Conservation (phyloP, 2,329 filamentous ascomycete genomes). For the Aspergillus pseudotamarii region DNA sequence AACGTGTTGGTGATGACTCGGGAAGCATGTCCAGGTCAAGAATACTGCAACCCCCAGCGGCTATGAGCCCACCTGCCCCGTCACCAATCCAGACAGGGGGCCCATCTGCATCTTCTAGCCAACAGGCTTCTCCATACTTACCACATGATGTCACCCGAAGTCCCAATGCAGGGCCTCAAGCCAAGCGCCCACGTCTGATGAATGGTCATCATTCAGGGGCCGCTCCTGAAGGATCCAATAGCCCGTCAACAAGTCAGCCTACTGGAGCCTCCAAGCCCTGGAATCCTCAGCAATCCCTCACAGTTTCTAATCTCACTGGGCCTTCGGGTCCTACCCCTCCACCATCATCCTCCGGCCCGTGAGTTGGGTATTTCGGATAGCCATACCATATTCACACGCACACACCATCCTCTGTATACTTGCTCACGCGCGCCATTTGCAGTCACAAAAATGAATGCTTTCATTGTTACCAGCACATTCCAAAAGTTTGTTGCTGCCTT, state of each 20-base stretch:
- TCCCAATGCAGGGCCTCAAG: constrained; percentile 25
- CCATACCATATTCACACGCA: background rate
- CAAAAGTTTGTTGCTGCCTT: background rate
- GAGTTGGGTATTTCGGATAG: background rate
- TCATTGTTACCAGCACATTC: background rate
- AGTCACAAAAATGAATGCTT: background rate
- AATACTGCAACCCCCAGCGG: constrained; percentile 19
- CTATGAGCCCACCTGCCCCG: constrained; percentile 31
- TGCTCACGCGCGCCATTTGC: background rate
- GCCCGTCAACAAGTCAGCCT: constrained; percentile 9
- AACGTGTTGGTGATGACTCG: constrained; percentile 14
- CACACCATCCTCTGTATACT: background rate
- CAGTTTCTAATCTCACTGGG: constrained; percentile 28
- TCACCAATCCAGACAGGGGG: constrained; percentile 22
- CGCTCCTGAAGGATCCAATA: constrained; percentile 4
- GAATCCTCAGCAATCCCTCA: constrained; percentile 18
- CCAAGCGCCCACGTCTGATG: constrained; percentile 42
- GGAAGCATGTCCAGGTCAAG: constrained; percentile 8
- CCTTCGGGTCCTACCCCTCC: constrained; percentile 30
- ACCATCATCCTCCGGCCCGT: constrained; percentile 16
- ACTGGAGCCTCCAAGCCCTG: constrained; percentile 14
- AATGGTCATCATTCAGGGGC: constrained; percentile 27
- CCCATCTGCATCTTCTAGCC: constrained; percentile 29
- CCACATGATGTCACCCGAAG: constrained; percentile 28
- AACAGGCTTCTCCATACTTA: constrained; percentile 35